Conservation (phyloP, 225 moss, liverwort and hornwort genomes). For the Neckera pumila region DNA sequence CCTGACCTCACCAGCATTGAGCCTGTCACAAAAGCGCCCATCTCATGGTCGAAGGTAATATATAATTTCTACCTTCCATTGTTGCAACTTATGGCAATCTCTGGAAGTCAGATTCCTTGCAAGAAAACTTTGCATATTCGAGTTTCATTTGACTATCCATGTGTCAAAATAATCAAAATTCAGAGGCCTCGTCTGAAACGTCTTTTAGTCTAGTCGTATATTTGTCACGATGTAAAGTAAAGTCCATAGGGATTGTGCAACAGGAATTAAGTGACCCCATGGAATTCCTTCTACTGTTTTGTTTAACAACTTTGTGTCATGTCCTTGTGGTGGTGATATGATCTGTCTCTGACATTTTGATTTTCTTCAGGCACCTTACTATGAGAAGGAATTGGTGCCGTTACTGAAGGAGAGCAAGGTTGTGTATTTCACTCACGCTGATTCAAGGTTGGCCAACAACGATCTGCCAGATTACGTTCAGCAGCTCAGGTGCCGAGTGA, state of each 20-base stretch:
- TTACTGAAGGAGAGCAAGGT: slow-evolving; percentile 52
- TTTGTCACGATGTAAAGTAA: neutral
- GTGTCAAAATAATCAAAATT: neutral
- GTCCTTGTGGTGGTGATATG: neutral
- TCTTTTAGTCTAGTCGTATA: neutral
- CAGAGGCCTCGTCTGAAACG: neutral
- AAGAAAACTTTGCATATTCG: neutral
- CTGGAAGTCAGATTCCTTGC: neutral
- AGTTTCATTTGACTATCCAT: neutral
- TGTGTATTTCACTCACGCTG: slow-evolving; percentile 57
- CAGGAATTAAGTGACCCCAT: neutral
- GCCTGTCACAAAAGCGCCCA: slow-evolving; percentile 61
- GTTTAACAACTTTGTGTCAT: neutral
- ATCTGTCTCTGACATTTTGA: neutral
- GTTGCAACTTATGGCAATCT: neutral
- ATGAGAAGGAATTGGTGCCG: slow-evolving; percentile 28
- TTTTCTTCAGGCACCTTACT: slow-evolving; percentile 52
- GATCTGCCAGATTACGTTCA: slow-evolving; percentile 48
- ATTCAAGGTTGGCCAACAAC: slow-evolving; percentile 64
- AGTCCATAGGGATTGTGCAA: neutral
- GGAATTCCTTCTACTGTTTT: neutral
- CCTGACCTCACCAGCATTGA: slow-evolving; percentile 21
- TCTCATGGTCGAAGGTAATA: slow-evolving; percentile 91
- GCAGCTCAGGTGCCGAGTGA: slow-evolving; percentile 61
- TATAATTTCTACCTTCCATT: neutral